Conservation (phyloP, 2,329 filamentous ascomycete genomes). For the Fusarium paranaense region DNA sequence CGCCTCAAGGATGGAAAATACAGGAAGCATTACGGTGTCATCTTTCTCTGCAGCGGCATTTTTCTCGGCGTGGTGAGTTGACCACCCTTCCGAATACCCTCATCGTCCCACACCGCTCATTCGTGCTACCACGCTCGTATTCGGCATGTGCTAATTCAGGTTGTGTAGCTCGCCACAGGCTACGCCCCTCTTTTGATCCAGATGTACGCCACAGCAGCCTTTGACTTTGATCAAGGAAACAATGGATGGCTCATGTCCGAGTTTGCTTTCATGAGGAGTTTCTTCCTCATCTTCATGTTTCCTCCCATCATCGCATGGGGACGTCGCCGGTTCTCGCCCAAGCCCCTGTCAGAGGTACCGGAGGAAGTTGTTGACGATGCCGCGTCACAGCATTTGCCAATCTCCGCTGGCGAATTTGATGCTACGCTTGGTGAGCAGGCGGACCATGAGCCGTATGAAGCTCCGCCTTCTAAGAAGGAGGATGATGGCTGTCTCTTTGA, state of each 20-base stretch:
- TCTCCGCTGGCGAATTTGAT: slow-evolving; percentile 55
- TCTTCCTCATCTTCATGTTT: slow-evolving; percentile 67
- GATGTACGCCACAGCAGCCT: slow-evolving; percentile 68
- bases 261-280: slow-evolving; percentile 64
- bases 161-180: slow-evolving; percentile 68
- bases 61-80: slow-evolving; percentile 71
- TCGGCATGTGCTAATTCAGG: not conserved
- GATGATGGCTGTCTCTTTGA: slow-evolving; percentile 70
- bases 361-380: slow-evolving; percentile 23
- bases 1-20: slow-evolving; percentile 61
- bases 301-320: slow-evolving; percentile 64
- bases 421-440: slow-evolving; percentile 53
- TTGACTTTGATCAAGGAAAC: slow-evolving; percentile 65
- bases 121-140: not conserved
- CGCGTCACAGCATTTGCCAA: slow-evolving; percentile 44
- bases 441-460: slow-evolving; percentile 58
- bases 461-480: slow-evolving; percentile 48
- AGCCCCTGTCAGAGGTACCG: not conserved
- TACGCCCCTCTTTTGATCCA: slow-evolving; percentile 73
- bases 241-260: slow-evolving; percentile 69
- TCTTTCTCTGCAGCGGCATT: slow-evolving; percentile 73
- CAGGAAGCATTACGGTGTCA: slow-evolving; percentile 69
- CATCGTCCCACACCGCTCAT: not conserved
- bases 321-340: slow-evolving; percentile 31
- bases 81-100: not conserved